Percentiles rank a stretch among this genome's conserved stretches.
Evolutionary conservation across 345 rosid genomes (phyloP).

Genomic region (Toxicodendron radicans): DNA sequence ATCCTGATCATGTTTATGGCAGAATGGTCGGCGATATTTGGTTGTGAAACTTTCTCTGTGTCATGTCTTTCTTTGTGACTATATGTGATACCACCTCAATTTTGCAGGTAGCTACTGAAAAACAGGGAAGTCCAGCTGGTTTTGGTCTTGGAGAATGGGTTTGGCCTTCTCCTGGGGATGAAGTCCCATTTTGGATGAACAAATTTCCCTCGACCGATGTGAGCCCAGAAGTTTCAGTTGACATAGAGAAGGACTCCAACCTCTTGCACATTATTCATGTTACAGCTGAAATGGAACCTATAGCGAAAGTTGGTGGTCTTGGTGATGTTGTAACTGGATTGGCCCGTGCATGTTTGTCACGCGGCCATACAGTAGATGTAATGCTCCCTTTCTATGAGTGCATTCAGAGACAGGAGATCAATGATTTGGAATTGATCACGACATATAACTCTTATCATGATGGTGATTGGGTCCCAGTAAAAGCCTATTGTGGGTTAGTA

Average conservation of each 20-base stretch:
- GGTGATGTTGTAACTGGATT: constrained; percentile 66
- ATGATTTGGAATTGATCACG: constrained; percentile 32
- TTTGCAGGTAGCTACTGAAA: constrained; percentile 27
- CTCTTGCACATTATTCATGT: constrained; percentile 46
- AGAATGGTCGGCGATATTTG: not conserved
- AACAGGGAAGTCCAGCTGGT: constrained; percentile 4
- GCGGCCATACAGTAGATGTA: constrained; percentile 51
- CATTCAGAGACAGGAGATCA: constrained; percentile 38
- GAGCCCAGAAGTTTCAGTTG: constrained; percentile 22
- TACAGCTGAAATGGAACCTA: constrained; percentile 62
- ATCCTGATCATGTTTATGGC: not conserved
- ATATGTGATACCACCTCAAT: not conserved
- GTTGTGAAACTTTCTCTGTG: not conserved
- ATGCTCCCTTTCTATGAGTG: constrained; percentile 65
- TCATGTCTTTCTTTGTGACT: not conserved
- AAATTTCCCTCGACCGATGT: constrained; percentile 42
- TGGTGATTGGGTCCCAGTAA: constrained; percentile 45
- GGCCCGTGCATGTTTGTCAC: constrained; percentile 50
- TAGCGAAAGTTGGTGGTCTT: constrained; percentile 71
- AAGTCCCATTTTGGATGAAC: constrained; percentile 54
- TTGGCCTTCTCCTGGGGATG: constrained; percentile 56
- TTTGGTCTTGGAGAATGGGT: constrained; percentile 16
- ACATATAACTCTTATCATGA: constrained; percentile 46
- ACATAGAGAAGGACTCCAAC: constrained; percentile 39
- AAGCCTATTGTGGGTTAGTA: constrained; percentile 47